Conservation (phyloP, 805 yeast genomes). For the Spathaspora gorwiae region DNA sequence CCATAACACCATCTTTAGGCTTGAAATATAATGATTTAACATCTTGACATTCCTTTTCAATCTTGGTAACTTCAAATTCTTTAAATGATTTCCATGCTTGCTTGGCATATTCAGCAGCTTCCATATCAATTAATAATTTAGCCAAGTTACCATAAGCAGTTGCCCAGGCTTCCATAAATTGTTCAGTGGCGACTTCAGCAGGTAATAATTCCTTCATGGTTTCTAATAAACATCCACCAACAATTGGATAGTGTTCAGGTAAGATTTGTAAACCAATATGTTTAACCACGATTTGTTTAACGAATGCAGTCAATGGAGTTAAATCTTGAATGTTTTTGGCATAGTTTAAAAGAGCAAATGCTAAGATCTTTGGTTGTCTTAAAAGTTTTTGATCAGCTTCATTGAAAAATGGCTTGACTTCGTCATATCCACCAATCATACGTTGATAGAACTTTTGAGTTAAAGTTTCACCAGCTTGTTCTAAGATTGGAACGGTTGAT, state of each 20-base stretch:
- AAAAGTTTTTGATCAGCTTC: slow-evolving; percentile 49
- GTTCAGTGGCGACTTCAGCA: slow-evolving; percentile 51
- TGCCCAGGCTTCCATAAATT: slow-evolving; percentile 59
- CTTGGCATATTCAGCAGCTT: slow-evolving; percentile 40
- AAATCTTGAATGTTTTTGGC: slow-evolving; percentile 61
- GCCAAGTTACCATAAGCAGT: slow-evolving; percentile 64
- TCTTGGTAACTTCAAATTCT: slow-evolving; percentile 41
- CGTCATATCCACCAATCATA: slow-evolving; percentile 52
- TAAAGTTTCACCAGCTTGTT: slow-evolving; percentile 49
- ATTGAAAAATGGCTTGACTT: slow-evolving; percentile 59
- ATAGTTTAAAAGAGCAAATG: slow-evolving; percentile 55
- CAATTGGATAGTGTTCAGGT: slow-evolving; percentile 65
- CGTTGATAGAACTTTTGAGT: slow-evolving; percentile 51
- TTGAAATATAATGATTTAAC: slow-evolving; percentile 50
- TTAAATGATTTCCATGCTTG: slow-evolving; percentile 56
- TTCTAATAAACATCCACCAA: slow-evolving; percentile 52
- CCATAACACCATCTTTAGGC: slow-evolving; percentile 37
- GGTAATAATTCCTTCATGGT: slow-evolving; percentile 56
- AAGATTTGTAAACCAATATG: slow-evolving; percentile 61
- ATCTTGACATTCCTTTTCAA: slow-evolving; percentile 41
- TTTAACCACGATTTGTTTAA: slow-evolving; percentile 56
- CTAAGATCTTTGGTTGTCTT: slow-evolving; percentile 61
- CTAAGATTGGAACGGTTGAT: slow-evolving; percentile 53
- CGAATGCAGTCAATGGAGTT: slow-evolving; percentile 48
- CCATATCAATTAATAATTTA: slow-evolving; percentile 52